Evolutionary conservation across 371 early-diverging fungal genomes (phyloP).

Genomic region (Syncephalastrum racemosum): DNA sequence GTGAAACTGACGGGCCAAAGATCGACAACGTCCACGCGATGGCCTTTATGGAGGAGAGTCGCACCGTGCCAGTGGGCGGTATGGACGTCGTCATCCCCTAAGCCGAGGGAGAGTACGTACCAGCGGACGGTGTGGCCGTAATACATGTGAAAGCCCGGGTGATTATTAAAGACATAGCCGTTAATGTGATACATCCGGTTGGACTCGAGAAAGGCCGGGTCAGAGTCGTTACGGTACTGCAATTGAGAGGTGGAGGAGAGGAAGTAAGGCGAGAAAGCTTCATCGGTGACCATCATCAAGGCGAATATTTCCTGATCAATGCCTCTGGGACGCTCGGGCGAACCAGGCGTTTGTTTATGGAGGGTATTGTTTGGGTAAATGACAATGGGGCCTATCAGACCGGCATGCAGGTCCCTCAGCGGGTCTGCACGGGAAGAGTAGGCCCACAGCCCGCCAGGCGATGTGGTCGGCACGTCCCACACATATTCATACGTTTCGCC

Average conservation of each 20-base stretch:
- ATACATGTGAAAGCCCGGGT: conserved; percentile 30
- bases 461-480: conserved; percentile 47
- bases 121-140: conserved; percentile 48
- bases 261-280: conserved; percentile 41
- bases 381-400: conserved; percentile 47
- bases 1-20: conserved; percentile 44
- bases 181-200: conserved; percentile 56
- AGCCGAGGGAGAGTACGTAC: conserved; percentile 46
- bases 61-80: conserved; percentile 59
- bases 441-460: conserved; percentile 36
- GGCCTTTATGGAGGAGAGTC: conserved; percentile 41
- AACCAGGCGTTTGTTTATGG: conserved; percentile 25
- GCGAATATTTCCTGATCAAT: conserved; percentile 47
- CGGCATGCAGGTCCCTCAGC: conserved; percentile 41
- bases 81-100: conserved; percentile 45
- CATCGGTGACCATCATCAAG: conserved; percentile 46
- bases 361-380: conserved; percentile 43
- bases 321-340: conserved; percentile 20
- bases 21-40: conserved; percentile 50
- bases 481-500: conserved; percentile 38
- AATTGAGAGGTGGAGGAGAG: conserved; percentile 24
- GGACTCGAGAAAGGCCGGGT: conserved; percentile 38
- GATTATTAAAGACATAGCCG: conserved; percentile 50
- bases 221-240: conserved; percentile 9
- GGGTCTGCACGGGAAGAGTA: conserved; percentile 42